These are phyloP conservation scores for Kuraishia capsulata DNA, from an alignment of 805 yeast genomes.

Conservation along the genomic window DNA sequence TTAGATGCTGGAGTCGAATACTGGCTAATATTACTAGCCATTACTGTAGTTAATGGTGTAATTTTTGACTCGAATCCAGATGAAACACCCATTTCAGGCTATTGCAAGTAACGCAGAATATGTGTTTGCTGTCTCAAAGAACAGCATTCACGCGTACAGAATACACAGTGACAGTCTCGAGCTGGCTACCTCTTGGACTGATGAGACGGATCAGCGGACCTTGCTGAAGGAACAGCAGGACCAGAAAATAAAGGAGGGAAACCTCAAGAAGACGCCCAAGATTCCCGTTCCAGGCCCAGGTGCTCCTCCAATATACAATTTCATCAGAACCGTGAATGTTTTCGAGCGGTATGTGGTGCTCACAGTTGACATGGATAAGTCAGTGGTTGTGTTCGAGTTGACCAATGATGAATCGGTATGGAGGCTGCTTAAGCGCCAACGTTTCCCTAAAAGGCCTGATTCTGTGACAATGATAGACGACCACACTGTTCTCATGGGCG, in stretches of 20 bases:
- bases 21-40: too few relatives aligned
- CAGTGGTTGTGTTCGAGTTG: constrained; percentile 53
- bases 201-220: constrained; percentile 40
- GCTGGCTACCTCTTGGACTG: constrained; percentile 54
- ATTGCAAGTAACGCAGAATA: constrained; percentile 37
- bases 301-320: constrained; percentile 57
- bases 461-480: constrained; percentile 54
- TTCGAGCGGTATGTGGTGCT: constrained; percentile 50
- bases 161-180: constrained; percentile 21
- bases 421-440: constrained; percentile 54
- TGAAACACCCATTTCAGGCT: constrained; percentile 70
- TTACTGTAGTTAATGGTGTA: not conserved
- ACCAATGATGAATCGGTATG: constrained; percentile 31
- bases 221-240: constrained; percentile 38
- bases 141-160: constrained; percentile 45
- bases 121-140: constrained; percentile 50
- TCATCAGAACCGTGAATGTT: constrained; percentile 55
- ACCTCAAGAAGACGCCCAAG: constrained; percentile 32
- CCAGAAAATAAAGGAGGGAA: constrained; percentile 24
- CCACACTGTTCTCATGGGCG: constrained; percentile 64
- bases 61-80: constrained; percentile 8
- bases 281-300: constrained; percentile 59
- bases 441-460: constrained; percentile 89
- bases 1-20: too few relatives aligned
- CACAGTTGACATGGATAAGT: constrained; percentile 78